A percentile compares a stretch with the other conserved stretches of the same genome.
These are phyloP conservation scores for Rhizoctonia solani DNA, from an alignment of 1,284 basidiomycete species.

Conservation along the genomic window DNA sequence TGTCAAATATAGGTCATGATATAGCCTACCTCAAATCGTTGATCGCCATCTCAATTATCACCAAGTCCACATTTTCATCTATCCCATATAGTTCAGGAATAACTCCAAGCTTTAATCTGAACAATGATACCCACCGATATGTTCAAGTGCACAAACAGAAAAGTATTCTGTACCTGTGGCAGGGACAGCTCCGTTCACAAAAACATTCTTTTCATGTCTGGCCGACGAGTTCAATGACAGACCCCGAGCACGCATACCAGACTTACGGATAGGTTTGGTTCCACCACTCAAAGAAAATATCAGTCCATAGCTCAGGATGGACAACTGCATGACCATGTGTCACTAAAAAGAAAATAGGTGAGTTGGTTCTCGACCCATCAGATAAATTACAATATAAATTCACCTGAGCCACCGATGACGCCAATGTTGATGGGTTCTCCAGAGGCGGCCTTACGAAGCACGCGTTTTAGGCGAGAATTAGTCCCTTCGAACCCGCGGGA, in stretches of 20 bases:
- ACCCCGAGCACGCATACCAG: neutral
- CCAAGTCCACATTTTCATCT: conserved; percentile 38
- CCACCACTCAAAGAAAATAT: conserved; percentile 33
- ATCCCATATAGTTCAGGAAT: neutral
- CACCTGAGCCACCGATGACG: conserved; percentile 37
- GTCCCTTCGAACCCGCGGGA: conserved; percentile 39
- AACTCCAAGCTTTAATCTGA: neutral
- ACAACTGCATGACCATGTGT: conserved; percentile 37
- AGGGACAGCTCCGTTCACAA: conserved; percentile 38
- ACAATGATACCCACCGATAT: conserved; percentile 20
- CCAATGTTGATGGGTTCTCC: conserved; percentile 39
- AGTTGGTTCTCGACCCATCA: neutral
- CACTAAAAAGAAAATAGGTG: conserved; percentile 1
- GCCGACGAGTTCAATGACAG: neutral
- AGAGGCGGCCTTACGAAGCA: conserved; percentile 36
- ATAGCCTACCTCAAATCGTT: conserved; percentile 36
- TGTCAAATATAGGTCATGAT: neutral
- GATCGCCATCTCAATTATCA: conserved; percentile 39
- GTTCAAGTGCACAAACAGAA: conserved; percentile 38
- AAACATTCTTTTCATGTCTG: conserved; percentile 21
- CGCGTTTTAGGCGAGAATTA: conserved; percentile 37
- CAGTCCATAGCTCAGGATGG: conserved; percentile 32
- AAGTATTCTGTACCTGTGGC: conserved; percentile 38
- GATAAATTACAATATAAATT: neutral
- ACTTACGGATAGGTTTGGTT: conserved; percentile 35